These are phyloP conservation scores for Gynochthodes officinalis DNA, from an alignment of 257 asterid species.

Conservation along the genomic window DNA sequence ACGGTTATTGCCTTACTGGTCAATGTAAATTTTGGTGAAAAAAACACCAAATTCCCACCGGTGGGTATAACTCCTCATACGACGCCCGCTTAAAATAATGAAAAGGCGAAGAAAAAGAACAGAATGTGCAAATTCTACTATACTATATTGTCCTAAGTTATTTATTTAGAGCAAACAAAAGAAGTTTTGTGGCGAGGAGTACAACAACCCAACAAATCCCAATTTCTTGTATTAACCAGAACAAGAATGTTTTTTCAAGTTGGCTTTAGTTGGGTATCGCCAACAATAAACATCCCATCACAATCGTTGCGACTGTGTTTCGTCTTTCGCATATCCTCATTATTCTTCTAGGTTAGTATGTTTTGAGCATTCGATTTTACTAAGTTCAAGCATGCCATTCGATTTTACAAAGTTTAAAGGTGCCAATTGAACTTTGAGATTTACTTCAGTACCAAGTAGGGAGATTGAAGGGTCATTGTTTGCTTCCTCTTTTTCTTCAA, in stretches of 20 bases:
- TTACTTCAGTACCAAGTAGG: neutral
- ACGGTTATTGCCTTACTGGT: too few species aligned
- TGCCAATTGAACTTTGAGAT: too few species aligned
- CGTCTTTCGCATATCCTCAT: neutral
- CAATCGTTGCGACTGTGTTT: neutral
- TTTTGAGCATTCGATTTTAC: neutral
- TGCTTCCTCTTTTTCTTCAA: neutral
- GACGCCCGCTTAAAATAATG: neutral
- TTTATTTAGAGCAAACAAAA: too few species aligned
- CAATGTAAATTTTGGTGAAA: neutral
- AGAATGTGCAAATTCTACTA: neutral
- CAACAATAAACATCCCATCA: too few species aligned
- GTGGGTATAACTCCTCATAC: neutral
- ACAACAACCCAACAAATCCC: neutral
- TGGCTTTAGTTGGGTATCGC: too few species aligned
- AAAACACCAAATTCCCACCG: neutral
- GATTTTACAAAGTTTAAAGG: too few species aligned
- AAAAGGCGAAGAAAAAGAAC: too few species aligned
- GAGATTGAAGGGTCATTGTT: neutral
- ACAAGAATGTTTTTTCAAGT: neutral
- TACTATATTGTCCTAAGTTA: too few species aligned
- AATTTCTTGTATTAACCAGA: neutral
- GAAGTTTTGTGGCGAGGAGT: neutral
- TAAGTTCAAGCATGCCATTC: too few species aligned
- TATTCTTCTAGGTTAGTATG: neutral